Evolutionary conservation across 331 rosid species (phyloP), one percentile per base, ranked within the genome.

Genomic region (Acacia pycnantha): DNA sequence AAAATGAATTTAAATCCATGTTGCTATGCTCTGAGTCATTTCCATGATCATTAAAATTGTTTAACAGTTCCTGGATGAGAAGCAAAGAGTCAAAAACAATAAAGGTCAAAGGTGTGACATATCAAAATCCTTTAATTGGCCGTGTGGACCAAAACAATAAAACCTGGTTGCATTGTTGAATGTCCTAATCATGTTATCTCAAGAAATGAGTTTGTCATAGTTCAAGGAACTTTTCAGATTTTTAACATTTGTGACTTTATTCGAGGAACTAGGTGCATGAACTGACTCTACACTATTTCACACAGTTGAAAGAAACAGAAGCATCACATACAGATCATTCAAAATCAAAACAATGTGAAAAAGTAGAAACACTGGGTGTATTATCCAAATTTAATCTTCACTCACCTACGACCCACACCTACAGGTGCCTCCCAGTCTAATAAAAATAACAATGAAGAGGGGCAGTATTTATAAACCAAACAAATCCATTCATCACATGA

Each of bases 1-100:
- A 80, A 79, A 85, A 81, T 11, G 97, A 89, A 81, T 88, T 90
- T 37, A 91, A 80, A 82, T 88, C 91, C 27, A 59, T 59, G 73
- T 33, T 80, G 80, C 81, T 83, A 72, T 54, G 54, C 73, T 80
- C 89, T 0, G 88, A 79, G 75, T 82, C 82, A 85, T 87, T 88
- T 78, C 84, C 77, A 85, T 84, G 91, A 71, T 85, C 90, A 82
- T 82, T 70, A 81, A 78, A 80, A 83, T 87, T 73, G 80, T 77
- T 84, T 29, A 79, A 77, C 40, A 86, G 80, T 77, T 81, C 95
- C 97, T 93, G 84, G 19, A 68, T 74, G 43, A 82, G 70, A 83
- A 73, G 72, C 7, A 58, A 43, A 79, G 62, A 82, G 73, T 68
- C 71, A 83, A 46, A 14, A 40, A 66, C 72, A 51, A 24, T 33